Percentiles rank a stretch among this genome's conserved stretches.
Evolutionary conservation across 345 rosid genomes (phyloP).

Genomic region (Euphorbia peplus): DNA sequence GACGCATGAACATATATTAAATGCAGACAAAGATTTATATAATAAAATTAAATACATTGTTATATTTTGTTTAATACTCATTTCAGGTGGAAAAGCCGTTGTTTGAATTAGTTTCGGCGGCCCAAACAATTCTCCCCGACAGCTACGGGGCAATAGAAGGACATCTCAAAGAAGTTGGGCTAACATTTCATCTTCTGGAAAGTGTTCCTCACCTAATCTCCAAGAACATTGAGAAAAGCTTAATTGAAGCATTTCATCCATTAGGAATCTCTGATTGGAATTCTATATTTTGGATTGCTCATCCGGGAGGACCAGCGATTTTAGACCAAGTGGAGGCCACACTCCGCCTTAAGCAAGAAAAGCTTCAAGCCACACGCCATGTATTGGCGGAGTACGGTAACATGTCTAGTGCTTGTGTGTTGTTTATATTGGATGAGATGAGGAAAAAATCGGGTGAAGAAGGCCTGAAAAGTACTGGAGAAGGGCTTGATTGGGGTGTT

Average conservation of each 20-base stretch:
- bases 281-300: slow-evolving; percentile 74
- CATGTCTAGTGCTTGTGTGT: slow-evolving; percentile 81
- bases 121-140: slow-evolving; percentile 71
- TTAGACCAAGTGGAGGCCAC: slow-evolving; percentile 55
- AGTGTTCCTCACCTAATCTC: slow-evolving; percentile 71
- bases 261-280: slow-evolving; percentile 76
- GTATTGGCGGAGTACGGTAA: slow-evolving; percentile 70
- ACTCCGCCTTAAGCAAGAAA: slow-evolving; percentile 47
- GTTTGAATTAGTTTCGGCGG: slow-evolving; percentile 58
- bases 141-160: slow-evolving; percentile 71
- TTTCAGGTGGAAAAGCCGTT: slow-evolving; percentile 46
- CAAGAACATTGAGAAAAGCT: slow-evolving; percentile 61
- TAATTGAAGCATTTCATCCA: slow-evolving; percentile 62
- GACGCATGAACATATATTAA: too few relatives aligned
- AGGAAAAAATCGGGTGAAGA: slow-evolving; percentile 52
- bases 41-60: too few relatives aligned
- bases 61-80: too few relatives aligned
- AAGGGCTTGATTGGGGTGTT: slow-evolving; percentile 85
- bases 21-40: too few relatives aligned
- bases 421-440: slow-evolving; percentile 78
- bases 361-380: slow-evolving; percentile 56
- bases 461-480: slow-evolving; percentile 62
- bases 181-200: slow-evolving; percentile 58
- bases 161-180: slow-evolving; percentile 69
- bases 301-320: slow-evolving; percentile 78